Base-by-base conservation (phyloP, 2,329 filamentous ascomycete genomes). In the Ustilaginoidea virens region DNA sequence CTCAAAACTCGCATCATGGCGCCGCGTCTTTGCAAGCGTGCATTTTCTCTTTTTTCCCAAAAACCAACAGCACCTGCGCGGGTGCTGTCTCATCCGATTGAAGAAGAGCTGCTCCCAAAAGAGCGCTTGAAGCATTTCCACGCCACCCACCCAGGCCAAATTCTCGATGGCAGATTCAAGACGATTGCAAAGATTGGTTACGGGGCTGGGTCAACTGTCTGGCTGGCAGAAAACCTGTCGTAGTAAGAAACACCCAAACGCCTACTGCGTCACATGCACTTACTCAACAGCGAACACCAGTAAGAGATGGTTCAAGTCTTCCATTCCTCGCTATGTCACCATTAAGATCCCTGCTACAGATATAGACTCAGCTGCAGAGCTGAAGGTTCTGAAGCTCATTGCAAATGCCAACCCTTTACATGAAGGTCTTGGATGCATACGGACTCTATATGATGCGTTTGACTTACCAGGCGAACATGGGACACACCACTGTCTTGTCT, bases 181-280 rank as follows among this genome's bases (percentile, higher is more conserved):
- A 41, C 49, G 1, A 38, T 49, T 13, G 34, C 42, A 13, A 55
- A 56, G 39, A 39, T 58, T 13, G 53, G 51, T 7, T 54, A 39
- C 32, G 52, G 50, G 19, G 38, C 38, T 6, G 43, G 39, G 13
- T 56, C 50, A 24, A 56, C 52, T 12, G 50, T 55, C 19, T 58
- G 53, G 50, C 41, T 56, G 17, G 51, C 51, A 14, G 37, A 42
- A 27, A 41, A 42, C 26, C 30, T 44, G 16, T 25, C 31, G 25
- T 39, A 29, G 37, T 35, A 27, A 29, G 35, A 25, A 16, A 14
- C 19, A n/a, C 11, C 19, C 19, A 20, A 20, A 7, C 5, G 7
- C 28, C 17, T 12, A 25, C 10, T n/a, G n/a, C 14, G 8, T n/a
- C 9, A 15, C 12, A 6, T 10, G 21, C 2, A 9, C 11, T 16